Evolutionary conservation across 495 filamentous ascomycete species (phyloP).

Genomic region (Delitschia confertaspora): DNA sequence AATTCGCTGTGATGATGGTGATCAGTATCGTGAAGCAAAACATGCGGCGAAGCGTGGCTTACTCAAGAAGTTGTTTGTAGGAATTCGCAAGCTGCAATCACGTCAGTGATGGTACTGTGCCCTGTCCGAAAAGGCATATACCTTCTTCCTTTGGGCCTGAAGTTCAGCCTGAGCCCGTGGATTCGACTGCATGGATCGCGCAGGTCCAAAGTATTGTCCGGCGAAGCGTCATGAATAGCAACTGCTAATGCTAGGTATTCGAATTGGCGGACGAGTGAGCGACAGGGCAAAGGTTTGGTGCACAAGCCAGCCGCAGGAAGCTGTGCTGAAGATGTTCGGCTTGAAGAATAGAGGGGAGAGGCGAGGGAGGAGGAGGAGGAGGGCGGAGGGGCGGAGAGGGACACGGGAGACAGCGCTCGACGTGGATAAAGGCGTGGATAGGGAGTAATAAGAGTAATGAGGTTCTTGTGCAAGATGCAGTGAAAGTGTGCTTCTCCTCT

Average conservation of each 20-base stretch:
- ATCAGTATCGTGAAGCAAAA: constrained; percentile 11
- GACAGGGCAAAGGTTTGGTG: constrained; percentile 1
- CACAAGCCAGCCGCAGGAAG: neutral
- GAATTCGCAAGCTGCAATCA: constrained; percentile 76
- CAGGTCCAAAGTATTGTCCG: constrained; percentile 10
- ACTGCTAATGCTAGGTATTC: too few relatives aligned
- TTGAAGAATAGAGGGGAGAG: constrained; percentile 2
- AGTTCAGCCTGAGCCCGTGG: constrained; percentile 59
- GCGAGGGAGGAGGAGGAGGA: neutral
- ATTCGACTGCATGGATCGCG: constrained; percentile 29
- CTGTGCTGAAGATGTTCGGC: neutral
- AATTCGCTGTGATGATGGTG: constrained; percentile 63
- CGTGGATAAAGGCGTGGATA: too few relatives aligned
- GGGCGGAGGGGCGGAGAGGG: neutral
- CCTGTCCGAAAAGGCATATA: constrained; percentile 32
- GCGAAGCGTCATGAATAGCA: constrained; percentile 20
- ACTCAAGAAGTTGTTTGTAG: constrained; percentile 93
- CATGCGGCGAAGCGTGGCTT: constrained; percentile 36
- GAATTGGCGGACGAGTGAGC: constrained; percentile 2
- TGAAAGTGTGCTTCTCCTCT: neutral
- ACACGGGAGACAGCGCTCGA: neutral
- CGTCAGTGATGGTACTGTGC: constrained; percentile 20
- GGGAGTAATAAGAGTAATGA: too few relatives aligned
- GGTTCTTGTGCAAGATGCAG: too few relatives aligned
- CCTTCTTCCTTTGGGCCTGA: constrained; percentile 90